These are phyloP conservation scores for Ophiostoma triangulosporum DNA, from an alignment of 2,329 filamentous ascomycete species.

Conservation along the genomic window DNA sequence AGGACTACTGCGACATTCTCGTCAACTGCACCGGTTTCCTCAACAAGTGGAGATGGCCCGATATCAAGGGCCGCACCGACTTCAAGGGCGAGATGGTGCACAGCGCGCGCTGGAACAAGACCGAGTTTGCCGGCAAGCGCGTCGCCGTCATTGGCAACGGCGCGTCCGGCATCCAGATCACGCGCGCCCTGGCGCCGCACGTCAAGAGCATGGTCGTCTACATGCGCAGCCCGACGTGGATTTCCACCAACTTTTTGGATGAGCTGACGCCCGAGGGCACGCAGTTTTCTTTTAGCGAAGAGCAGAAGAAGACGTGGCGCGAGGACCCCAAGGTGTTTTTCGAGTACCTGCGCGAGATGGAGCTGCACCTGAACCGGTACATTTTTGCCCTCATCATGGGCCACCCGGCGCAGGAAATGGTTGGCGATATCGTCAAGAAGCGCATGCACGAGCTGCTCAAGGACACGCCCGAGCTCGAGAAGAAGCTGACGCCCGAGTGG, in stretches of 20 bases:
- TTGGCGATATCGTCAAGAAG: neutral
- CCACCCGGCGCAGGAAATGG: neutral
- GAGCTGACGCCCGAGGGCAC: constrained; percentile 1
- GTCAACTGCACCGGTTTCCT: constrained; percentile 35
- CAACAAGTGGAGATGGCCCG: constrained; percentile 35
- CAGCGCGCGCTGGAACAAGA: constrained; percentile 39
- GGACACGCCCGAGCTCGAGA: constrained; percentile 27
- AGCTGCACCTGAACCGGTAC: constrained; percentile 3
- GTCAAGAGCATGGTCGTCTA: constrained; percentile 1
- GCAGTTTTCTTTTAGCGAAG: neutral
- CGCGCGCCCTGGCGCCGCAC: constrained; percentile 1
- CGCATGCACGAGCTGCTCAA: constrained; percentile 3
- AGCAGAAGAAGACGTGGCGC: neutral
- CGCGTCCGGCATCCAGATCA: constrained; percentile 38
- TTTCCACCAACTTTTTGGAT: constrained; percentile 3
- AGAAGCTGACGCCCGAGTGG: constrained; percentile 30
- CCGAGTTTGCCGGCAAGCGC: constrained; percentile 31
- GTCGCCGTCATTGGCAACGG: constrained; percentile 42
- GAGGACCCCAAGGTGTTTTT: neutral
- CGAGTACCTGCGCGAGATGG: neutral
- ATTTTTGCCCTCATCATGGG: constrained; percentile 1
- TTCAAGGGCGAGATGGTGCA: constrained; percentile 42
- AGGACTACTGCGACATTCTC: constrained; percentile 32
- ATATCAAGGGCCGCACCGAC: constrained; percentile 33
- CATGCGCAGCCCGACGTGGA: constrained; percentile 16